phyloP scores from a whole-genome alignment of 768 basidiomycete species.

The Leccinum truebloodii region DNA sequence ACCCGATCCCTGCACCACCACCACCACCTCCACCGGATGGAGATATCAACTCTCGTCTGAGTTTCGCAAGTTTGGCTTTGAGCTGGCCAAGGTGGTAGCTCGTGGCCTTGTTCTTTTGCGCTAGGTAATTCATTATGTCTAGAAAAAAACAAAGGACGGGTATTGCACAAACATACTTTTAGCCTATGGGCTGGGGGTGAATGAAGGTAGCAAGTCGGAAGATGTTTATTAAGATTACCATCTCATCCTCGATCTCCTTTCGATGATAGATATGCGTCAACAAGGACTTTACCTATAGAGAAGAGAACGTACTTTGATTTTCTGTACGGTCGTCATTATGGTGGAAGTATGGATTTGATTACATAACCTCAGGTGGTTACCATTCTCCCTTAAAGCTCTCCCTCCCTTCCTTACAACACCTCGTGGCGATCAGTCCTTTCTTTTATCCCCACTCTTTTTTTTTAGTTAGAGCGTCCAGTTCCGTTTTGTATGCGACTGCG shows the following conservation, averaged over 20 bases:
- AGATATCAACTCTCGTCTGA: constrained; percentile 88
- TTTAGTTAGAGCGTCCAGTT: constrained; percentile 18
- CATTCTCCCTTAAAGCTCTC: background rate
- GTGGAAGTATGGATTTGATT: constrained; percentile 3
- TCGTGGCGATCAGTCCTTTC: constrained; percentile 13
- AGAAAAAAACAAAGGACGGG: constrained; percentile 11
- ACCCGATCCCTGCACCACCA: too few species aligned
- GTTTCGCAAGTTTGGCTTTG: constrained; percentile 98
- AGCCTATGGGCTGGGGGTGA: constrained; percentile 48
- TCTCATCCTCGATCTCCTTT: constrained; percentile 96
- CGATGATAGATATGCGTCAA: constrained; percentile 11
- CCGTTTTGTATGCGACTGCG: constrained; percentile 35
- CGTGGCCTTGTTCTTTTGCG: constrained; percentile 95
- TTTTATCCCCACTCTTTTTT: constrained; percentile 32
- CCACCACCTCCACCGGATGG: constrained; percentile 80
- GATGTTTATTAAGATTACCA: constrained; percentile 55
- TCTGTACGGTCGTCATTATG: constrained; percentile 84
- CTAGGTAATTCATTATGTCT: constrained; percentile 41
- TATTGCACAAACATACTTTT: constrained; percentile 60
- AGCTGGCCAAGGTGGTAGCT: constrained; percentile 96
- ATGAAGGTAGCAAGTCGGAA: constrained; percentile 22
- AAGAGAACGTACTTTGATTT: constrained; percentile 65
- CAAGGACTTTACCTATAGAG: constrained; percentile 19
- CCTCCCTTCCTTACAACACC: constrained; percentile 14
- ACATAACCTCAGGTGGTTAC: constrained; percentile 19